Conservation (phyloP, 2,329 filamentous ascomycete genomes). For the Fusarium coffeatum region DNA sequence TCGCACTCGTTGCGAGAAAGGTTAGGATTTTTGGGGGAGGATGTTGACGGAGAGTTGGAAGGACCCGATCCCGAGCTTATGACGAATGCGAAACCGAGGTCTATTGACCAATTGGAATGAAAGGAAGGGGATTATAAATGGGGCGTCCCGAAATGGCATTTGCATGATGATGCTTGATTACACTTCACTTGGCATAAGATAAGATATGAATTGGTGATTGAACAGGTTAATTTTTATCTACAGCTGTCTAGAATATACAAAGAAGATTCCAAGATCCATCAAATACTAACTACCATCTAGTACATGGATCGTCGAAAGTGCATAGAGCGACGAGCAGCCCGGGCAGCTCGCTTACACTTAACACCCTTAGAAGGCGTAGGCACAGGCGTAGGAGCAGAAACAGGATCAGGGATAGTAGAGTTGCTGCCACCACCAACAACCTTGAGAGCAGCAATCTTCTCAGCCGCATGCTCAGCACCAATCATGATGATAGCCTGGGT, state of each 20-base stretch:
- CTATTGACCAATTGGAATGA: background rate
- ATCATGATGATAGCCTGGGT: slow-evolving; percentile 48
- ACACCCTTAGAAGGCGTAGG: background rate
- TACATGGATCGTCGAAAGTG: slow-evolving; percentile 28
- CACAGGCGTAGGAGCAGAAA: slow-evolving; percentile 20
- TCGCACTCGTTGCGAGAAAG: slow-evolving; percentile 30
- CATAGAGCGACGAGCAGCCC: slow-evolving; percentile 19
- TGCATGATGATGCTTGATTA: background rate
- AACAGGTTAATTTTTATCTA: slow-evolving; percentile 23
- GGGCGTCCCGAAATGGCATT: background rate
- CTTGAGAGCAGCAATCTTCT: slow-evolving; percentile 41
- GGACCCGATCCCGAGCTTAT: slow-evolving; percentile 10
- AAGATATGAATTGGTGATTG: background rate
- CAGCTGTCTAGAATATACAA: slow-evolving; percentile 12
- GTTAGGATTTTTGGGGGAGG: background rate
- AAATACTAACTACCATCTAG: background rate
- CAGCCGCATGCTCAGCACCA: slow-evolving; percentile 43
- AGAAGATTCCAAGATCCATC: slow-evolving; percentile 8
- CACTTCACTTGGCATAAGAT: background rate
- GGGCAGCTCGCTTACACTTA: slow-evolving; percentile 21
- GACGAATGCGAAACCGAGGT: slow-evolving; percentile 16
- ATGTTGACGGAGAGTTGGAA: slow-evolving; percentile 5
- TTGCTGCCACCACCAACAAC: slow-evolving; percentile 22
- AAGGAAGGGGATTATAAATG: accelerated
- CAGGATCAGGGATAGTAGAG: slow-evolving; percentile 23